Base-by-base conservation (phyloP, 2,329 filamentous ascomycete species). In the Verticillium klebahnii region DNA sequence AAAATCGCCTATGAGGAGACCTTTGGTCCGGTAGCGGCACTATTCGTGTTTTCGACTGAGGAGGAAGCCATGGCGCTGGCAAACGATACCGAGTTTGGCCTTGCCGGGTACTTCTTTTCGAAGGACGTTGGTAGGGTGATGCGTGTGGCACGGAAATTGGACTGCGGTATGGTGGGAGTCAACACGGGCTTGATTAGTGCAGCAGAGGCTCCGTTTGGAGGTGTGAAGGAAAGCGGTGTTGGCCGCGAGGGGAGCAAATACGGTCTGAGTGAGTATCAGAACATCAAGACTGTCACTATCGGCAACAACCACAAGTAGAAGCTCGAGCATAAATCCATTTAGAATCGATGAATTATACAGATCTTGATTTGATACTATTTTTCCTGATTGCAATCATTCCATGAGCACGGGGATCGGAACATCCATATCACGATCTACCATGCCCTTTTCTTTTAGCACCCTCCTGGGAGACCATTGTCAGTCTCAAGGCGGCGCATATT, bases 41-140 rank as follows among this genome's bases (percentile, higher is more conserved):
- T 92, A 2, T 90, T 90, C 74, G 78, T 82, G 15, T 92, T 92
- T 71, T 81, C 89, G 36, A 86, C 82, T 0, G 89, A 92, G 71
- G 85, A 87, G 37, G 88, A 92, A 62, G 89, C 90, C 6, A 81
- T 91, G 9, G 77, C 82, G 60, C 75, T 88, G 61, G 89, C 89
- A 2, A 92, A 92, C 69, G 69, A 74, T 5, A 80, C 87, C 0
- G 86, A 89, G 63, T 88, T 91, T 57, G 89, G 89, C 1, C 80
- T 92, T 37, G 88, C 89, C 0, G 89, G 86, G 2, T 91, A 91
- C 74, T 90, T 90, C 74, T 91, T 87, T 74, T 89, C 75, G 56
- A 72, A 73, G 63, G 71, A 81, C 67, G 68, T 77, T 17, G 72
- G 72, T 40, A 67, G 79, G 4, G 68, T 75, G n/a, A 78, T 75